Evolutionary conservation across 768 basidiomycete species (phyloP).

Genomic region (Podaxis sp.): DNA sequence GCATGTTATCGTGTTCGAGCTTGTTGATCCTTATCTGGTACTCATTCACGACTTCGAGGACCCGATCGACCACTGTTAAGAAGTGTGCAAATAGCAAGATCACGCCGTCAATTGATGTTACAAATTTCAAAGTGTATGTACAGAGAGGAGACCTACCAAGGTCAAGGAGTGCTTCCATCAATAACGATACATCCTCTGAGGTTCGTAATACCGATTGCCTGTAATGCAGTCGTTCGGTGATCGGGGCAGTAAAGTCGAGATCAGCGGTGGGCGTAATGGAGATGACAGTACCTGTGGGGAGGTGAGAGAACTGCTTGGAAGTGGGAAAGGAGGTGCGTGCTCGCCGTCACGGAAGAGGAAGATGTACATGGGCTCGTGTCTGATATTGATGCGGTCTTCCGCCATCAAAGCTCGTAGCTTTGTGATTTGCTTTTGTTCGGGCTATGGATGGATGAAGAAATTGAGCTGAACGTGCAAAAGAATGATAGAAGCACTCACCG

Average conservation of each 20-base stretch:
- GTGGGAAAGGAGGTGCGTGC: constrained; percentile 3
- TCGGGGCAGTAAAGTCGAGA: constrained; percentile 47
- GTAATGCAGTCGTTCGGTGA: constrained; percentile 50
- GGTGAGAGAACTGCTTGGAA: neutral
- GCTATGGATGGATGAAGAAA: neutral
- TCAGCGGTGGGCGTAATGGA: constrained; percentile 46
- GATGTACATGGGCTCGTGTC: constrained; percentile 56
- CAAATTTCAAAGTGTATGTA: neutral
- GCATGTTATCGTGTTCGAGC: constrained; percentile 53
- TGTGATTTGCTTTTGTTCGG: constrained; percentile 15
- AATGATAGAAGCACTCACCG: constrained; percentile 15
- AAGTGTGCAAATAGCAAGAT: neutral
- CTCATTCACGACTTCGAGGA: constrained; percentile 61
- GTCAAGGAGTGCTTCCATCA: constrained; percentile 63
- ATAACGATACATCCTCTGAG: constrained; percentile 56
- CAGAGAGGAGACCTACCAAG: constrained; percentile 22
- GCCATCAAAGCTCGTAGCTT: constrained; percentile 30
- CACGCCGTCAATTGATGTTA: neutral
- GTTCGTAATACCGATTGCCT: constrained; percentile 56
- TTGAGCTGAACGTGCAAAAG: neutral
- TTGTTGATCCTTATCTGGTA: constrained; percentile 58
- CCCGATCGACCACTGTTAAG: constrained; percentile 57
- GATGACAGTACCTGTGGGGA: constrained; percentile 47
- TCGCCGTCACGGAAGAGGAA: constrained; percentile 60
- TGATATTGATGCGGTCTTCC: constrained; percentile 52